Percentiles rank a stretch among this genome's conserved stretches.
Evolutionary conservation across 352 stramenopile species (phyloP).

Genomic region (Phytophthora tentaculata): DNA sequence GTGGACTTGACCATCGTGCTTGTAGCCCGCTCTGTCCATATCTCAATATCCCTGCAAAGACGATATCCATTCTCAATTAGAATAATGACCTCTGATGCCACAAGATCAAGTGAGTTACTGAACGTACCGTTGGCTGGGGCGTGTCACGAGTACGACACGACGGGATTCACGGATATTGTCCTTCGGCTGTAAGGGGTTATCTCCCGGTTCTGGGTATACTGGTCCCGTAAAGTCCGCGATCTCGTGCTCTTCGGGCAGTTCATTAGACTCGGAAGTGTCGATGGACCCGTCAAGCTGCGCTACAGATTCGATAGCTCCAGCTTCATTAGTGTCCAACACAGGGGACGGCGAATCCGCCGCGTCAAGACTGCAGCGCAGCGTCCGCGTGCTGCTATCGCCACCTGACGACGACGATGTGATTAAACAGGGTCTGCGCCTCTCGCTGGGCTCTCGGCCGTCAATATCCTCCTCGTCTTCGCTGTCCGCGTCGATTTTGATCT

Average conservation of each 20-base stretch:
- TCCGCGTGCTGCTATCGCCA: conserved; percentile 36
- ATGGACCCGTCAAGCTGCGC: conserved; percentile 25
- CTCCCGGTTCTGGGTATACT: conserved; percentile 10
- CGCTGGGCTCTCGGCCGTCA: conserved; percentile 32
- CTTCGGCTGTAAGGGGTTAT: conserved; percentile 18
- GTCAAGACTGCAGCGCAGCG: conserved; percentile 46
- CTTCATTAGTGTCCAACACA: conserved; percentile 1
- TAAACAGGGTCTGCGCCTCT: conserved; percentile 25
- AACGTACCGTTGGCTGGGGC: conserved; percentile 69
- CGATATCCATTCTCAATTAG: conserved; percentile 11
- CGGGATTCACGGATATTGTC: conserved; percentile 41
- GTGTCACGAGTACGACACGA: conserved; percentile 73
- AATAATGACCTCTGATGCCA: conserved; percentile 8
- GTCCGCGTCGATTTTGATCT: conserved; percentile 30
- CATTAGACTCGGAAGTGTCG: conserved; percentile 9
- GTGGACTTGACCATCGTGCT: conserved; percentile 77
- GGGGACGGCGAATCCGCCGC: conserved; percentile 23
- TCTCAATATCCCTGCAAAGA: conserved; percentile 68
- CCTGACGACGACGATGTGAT: conserved; percentile 29
- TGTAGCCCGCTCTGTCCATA: conserved; percentile 81
- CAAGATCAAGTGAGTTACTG: background rate
- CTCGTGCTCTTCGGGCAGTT: conserved; percentile 15
- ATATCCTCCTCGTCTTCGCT: conserved; percentile 35
- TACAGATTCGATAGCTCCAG: conserved; percentile 21
- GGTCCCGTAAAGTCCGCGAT: conserved; percentile 8